Evolutionary conservation across 768 basidiomycete genomes (phyloP).

Genomic region (Hemileccinum impolitum): DNA sequence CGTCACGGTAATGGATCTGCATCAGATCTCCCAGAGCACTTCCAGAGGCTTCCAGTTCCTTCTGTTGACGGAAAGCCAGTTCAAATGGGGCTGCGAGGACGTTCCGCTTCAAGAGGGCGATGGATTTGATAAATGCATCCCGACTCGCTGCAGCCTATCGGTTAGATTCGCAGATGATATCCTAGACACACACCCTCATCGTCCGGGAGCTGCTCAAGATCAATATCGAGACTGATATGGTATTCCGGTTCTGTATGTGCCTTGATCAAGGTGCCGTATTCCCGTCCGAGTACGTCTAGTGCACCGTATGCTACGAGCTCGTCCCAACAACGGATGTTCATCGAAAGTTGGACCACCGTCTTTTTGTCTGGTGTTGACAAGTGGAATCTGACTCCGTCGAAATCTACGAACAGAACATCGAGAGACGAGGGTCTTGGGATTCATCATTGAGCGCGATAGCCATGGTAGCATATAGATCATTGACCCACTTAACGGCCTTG

Average conservation of each 20-base stretch:
- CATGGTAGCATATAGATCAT: not conserved
- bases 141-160: conserved; percentile 58
- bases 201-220: conserved; percentile 81
- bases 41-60: conserved; percentile 73
- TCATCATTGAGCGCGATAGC: conserved; percentile 15
- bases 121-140: conserved; percentile 72
- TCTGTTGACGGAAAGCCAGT: conserved; percentile 78
- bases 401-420: conserved; percentile 97
- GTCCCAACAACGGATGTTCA: conserved; percentile 97
- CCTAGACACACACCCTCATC: conserved; percentile 59
- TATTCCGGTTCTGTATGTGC: conserved; percentile 80
- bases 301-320: conserved; percentile 90
- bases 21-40: conserved; percentile 77
- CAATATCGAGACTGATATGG: conserved; percentile 82
- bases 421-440: conserved; percentile 74
- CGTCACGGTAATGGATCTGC: conserved; percentile 91
- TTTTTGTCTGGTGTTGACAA: conserved; percentile 86
- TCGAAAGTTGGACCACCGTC: conserved; percentile 79
- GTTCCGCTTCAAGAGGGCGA: conserved; percentile 88
- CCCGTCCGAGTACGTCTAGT: conserved; percentile 67
- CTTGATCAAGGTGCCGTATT: conserved; percentile 75
- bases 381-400: conserved; percentile 94
- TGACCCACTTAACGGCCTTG: conserved; percentile 75
- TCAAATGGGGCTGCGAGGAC: conserved; percentile 95
- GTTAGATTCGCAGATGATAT: not conserved